Percentiles rank a stretch among this genome's conserved stretches.
Conservation (phyloP, 2,329 filamentous ascomycete genomes). For the Myotisia sp. region DNA sequence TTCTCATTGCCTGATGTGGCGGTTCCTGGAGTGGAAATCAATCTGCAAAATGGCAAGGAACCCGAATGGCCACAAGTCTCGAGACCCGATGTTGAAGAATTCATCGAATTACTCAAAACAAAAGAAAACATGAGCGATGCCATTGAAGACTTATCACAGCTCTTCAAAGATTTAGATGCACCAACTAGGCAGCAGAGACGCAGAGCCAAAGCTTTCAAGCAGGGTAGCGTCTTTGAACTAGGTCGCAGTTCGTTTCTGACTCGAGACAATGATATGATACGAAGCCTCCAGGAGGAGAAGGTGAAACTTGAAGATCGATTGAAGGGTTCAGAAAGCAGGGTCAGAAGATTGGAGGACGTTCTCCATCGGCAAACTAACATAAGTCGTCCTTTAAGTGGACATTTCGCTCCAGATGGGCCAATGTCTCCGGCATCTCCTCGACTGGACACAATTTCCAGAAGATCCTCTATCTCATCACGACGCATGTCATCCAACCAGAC, state of each 20-base stretch:
- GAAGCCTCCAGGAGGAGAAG: conserved; percentile 71
- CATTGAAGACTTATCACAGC: conserved; percentile 57
- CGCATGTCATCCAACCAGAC: conserved; percentile 47
- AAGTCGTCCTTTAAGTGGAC: conserved; percentile 39
- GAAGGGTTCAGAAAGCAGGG: conserved; percentile 73
- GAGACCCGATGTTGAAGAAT: conserved; percentile 62
- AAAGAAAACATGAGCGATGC: conserved; percentile 53
- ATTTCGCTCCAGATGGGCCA: conserved; percentile 32
- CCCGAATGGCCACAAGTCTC: conserved; percentile 65
- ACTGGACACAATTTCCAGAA: conserved; percentile 35
- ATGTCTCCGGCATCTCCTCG: conserved; percentile 28
- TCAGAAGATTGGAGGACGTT: conserved; percentile 81
- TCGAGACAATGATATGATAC: conserved; percentile 68
- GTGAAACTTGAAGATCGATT: conserved; percentile 56
- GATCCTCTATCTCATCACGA: conserved; percentile 47
- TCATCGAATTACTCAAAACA: conserved; percentile 51
- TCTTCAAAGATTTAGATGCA: conserved; percentile 62
- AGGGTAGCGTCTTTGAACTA: conserved; percentile 86
- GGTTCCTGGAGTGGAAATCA: conserved; percentile 69
- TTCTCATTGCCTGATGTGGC: conserved; percentile 52
- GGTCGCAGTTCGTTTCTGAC: conserved; percentile 76
- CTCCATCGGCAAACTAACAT: conserved; percentile 64
- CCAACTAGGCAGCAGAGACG: conserved; percentile 79
- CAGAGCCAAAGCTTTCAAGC: conserved; percentile 85
- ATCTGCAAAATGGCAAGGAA: conserved; percentile 58